These are phyloP conservation scores for Elasticomyces elasticus DNA, from an alignment of 495 filamentous ascomycete species.

Conservation along the genomic window DNA sequence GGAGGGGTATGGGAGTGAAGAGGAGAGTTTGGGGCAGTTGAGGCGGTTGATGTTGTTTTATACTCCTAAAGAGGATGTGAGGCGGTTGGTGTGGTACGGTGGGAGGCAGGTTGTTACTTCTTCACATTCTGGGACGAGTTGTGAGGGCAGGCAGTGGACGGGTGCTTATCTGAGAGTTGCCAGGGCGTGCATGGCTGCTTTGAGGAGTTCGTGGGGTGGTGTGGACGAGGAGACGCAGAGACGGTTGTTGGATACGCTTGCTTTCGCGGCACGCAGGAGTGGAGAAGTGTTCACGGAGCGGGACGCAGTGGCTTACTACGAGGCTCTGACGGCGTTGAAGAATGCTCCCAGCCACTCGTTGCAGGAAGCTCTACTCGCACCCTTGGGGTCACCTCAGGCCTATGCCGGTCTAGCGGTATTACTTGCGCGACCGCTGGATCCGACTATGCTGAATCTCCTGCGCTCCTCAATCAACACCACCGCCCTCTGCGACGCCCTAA, in stretches of 20 bases:
- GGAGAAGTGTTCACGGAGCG: slow-evolving; percentile 16
- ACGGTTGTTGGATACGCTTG: slow-evolving; percentile 3
- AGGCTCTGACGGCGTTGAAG: slow-evolving; percentile 21
- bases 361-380: slow-evolving; percentile 16
- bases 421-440: slow-evolving; percentile 13
- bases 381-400: slow-evolving; percentile 6
- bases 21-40: slow-evolving; percentile 36
- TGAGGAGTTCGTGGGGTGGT: slow-evolving; percentile 8
- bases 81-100: slow-evolving; percentile 28
- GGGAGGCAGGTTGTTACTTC: slow-evolving; percentile 27
- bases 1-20: slow-evolving; percentile 41
- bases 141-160: slow-evolving; percentile 27
- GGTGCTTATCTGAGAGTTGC: slow-evolving; percentile 28
- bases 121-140: slow-evolving; percentile 5
- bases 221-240: slow-evolving; percentile 8
- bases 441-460: slow-evolving; percentile 17
- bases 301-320: slow-evolving; percentile 29
- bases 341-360: slow-evolving; percentile 5
- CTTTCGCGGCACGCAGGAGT: slow-evolving; percentile 21
- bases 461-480: slow-evolving; percentile 7
- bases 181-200: slow-evolving; percentile 23
- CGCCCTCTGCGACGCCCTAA: slow-evolving; percentile 10
- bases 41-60: slow-evolving; percentile 31
- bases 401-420: slow-evolving; percentile 17
- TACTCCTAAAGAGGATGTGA: slow-evolving; percentile 25